Evolutionary conservation across 495 filamentous ascomycete genomes (phyloP).

Genomic region (Aspergillus incahuasiensis): DNA sequence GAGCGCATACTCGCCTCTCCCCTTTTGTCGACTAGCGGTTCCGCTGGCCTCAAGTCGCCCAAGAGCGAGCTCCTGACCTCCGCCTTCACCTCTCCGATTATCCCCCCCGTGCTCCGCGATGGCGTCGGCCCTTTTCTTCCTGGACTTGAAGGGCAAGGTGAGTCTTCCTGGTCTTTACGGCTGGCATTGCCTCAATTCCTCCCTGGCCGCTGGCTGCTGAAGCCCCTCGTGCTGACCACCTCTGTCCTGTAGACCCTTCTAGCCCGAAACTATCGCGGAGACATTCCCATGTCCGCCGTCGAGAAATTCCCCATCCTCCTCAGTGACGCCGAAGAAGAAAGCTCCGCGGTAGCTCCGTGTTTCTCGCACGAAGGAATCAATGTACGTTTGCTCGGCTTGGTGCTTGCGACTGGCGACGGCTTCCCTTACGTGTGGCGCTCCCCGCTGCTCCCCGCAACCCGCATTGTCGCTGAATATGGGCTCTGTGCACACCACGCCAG

Average conservation of each 20-base stretch:
- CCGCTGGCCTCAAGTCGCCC: slow-evolving; percentile 20
- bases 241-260: slow-evolving; percentile 71
- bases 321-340: slow-evolving; percentile 98
- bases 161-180: slow-evolving; percentile 13
- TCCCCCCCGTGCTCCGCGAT: slow-evolving; percentile 47
- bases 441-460: slow-evolving; percentile 14
- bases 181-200: background rate
- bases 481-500: background rate
- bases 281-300: slow-evolving; percentile 99
- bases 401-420: background rate
- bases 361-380: slow-evolving; percentile 99
- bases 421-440: slow-evolving; percentile 11
- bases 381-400: slow-evolving; percentile 50
- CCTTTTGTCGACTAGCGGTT: slow-evolving; percentile 15
- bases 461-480: background rate
- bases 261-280: slow-evolving; percentile 96
- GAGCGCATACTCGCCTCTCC: background rate
- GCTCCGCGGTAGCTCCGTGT: slow-evolving; percentile 93
- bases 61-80: slow-evolving; percentile 14
- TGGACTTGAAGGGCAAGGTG: slow-evolving; percentile 99
- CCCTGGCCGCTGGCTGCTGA: background rate
- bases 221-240: slow-evolving; percentile 27
- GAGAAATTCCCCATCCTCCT: slow-evolving; percentile 97
- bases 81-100: slow-evolving; percentile 2
- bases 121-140: slow-evolving; percentile 98